Conservation (phyloP, 495 filamentous ascomycete species). For the Podospora pseudocomata region DNA sequence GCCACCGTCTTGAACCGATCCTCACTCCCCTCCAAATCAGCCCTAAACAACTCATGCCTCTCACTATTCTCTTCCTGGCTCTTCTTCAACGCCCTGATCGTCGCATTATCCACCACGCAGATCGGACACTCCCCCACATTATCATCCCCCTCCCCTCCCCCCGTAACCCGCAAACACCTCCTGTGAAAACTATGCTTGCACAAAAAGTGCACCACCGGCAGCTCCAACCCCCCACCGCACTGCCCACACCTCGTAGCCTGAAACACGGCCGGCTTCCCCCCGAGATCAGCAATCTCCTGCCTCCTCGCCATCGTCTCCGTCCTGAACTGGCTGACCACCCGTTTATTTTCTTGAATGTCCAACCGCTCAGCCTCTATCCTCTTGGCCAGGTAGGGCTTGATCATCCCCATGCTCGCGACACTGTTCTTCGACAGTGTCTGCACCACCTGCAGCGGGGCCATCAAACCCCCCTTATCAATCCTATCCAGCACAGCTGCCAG, state of each 20-base stretch:
- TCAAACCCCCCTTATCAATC: conserved; percentile 85
- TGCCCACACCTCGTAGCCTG: conserved; percentile 80
- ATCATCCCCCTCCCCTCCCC: conserved; percentile 21
- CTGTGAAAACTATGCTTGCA: conserved; percentile 97
- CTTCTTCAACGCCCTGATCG: conserved; percentile 77
- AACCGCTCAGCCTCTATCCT: conserved; percentile 84
- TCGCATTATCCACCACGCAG: conserved; percentile 77
- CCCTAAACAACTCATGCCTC: conserved; percentile 84
- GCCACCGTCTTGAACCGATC: conserved; percentile 85
- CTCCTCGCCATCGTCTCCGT: conserved; percentile 77
- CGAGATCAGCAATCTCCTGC: conserved; percentile 70
- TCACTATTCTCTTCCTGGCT: conserved; percentile 85
- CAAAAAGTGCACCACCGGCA: conserved; percentile 90
- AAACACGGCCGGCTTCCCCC: conserved; percentile 79
- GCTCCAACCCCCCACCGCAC: conserved; percentile 69
- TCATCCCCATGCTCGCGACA: conserved; percentile 94
- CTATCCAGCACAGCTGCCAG: conserved; percentile 74
- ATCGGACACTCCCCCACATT: conserved; percentile 72
- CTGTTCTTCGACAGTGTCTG: conserved; percentile 64
- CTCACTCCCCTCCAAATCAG: conserved; percentile 70
- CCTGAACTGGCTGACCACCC: conserved; percentile 79
- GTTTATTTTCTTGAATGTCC: conserved; percentile 79
- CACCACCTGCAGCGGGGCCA: conserved; percentile 95
- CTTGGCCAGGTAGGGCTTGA: conserved; percentile 84
- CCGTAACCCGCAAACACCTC: conserved; percentile 59